Evolutionary conservation across 148 eudicot genomes (phyloP).

Genomic region (Camellia sinensis): DNA sequence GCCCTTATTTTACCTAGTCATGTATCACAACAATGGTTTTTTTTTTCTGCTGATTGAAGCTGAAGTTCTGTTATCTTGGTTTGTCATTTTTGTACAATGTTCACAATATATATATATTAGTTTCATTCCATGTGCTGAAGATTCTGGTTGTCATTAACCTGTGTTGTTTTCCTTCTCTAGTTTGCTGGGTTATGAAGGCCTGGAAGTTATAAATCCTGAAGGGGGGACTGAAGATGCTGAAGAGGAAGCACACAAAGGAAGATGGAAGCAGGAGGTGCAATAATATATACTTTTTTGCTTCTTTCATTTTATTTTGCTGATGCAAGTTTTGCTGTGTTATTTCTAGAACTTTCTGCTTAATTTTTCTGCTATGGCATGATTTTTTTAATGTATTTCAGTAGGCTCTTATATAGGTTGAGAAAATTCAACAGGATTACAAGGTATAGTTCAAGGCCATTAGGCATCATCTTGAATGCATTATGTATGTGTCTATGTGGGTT

Average conservation of each 20-base stretch:
- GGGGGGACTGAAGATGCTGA: constrained; percentile 92
- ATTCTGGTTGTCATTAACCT: background rate
- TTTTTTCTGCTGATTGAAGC: background rate
- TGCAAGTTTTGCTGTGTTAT: background rate
- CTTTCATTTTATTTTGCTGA: background rate
- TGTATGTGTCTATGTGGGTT: background rate
- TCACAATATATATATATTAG: background rate
- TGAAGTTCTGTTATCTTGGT: background rate
- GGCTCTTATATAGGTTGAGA: background rate
- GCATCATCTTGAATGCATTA: background rate
- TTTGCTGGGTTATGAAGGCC: constrained; percentile 74
- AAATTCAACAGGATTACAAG: background rate
- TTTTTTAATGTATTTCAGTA: background rate
- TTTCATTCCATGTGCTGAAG: constrained; percentile 9
- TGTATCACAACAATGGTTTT: background rate
- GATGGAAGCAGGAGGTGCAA: constrained; percentile 90
- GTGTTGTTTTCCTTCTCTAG: constrained; percentile 23
- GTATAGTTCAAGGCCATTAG: background rate
- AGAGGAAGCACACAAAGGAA: constrained; percentile 89
- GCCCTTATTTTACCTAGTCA: background rate
- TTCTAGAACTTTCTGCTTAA: constrained; percentile 4
- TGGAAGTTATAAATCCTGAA: constrained; percentile 94
- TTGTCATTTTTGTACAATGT: background rate
- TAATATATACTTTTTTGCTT: background rate
- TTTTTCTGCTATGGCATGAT: background rate